Evolutionary conservation across 2,329 filamentous ascomycete species (phyloP), one percentile per base, ranked within the genome.

Genomic region (Passalora sequoiae): DNA sequence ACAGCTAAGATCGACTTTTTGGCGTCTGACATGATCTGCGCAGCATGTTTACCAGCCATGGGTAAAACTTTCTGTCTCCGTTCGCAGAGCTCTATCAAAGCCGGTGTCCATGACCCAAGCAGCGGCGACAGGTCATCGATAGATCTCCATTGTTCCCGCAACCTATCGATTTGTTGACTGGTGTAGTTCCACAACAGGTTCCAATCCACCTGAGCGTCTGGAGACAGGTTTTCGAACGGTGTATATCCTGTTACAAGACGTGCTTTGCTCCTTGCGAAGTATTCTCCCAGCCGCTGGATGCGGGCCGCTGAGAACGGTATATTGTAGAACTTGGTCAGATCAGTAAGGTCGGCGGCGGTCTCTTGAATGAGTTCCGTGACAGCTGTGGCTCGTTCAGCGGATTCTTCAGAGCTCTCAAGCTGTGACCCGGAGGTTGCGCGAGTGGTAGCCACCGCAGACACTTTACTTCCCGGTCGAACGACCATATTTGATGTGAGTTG

Each of bases 321-420:
- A 38, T 69, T 71, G 60, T 76, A 76, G 53, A 74, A 77, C 1
- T 57, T 59, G 6, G 67, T 57, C 2, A 79, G 60, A n/a, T 76
- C 69, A 6, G 60, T 47, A 2, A 75, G 47, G 43, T 79, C 76
- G 9, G 40, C 49, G 31, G 28, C 21, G 27, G 43, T 30, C 28
- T 44, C 47, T 21, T 43, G 30, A 12, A 49, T 49, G 28, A 49
- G 37, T 8, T 46, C 42, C 24, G 15, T 16, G 15, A 47, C 3
- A 31, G 28, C 28, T 31, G 28, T 31, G 28, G 28, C 35, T 15
- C 35, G 35, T 16, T 29, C 21, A 19, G 12, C 12, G 19, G 12
- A 6, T 6, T 38, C 13, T 24, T 20, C 29, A 15, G 24, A 38
- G 15, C 30, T 12, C 2, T 17, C 15, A 13, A 33, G 30, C 3